Base-by-base conservation (phyloP, 1,284 basidiomycete genomes). In the Phylloporus sp. region DNA sequence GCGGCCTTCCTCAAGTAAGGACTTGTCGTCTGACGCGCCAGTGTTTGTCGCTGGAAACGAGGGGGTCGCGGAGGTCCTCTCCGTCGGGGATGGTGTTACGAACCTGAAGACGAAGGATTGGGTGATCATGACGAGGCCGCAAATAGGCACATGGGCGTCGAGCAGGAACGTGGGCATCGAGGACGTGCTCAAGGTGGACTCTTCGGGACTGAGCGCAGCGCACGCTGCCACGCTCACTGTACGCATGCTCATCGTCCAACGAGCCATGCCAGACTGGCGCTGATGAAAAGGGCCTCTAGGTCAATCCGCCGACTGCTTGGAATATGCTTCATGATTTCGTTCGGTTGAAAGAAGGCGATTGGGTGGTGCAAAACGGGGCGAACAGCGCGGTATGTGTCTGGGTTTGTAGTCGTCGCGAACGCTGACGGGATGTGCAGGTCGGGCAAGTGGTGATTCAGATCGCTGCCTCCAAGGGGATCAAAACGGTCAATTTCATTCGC, bases 361-460 rank as follows among this genome's bases (percentile, higher is more conserved):
- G 89, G 87, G 80, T 95, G 10, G 74, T 94, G 24, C 93, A 95
- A 72, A 95, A 95, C 68, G 93, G 91, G 22, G 92, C 92, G 2
- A 95, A 95, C 70, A 92, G 90, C 68, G 91, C 92, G 29, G 92
- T 92, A 64, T 28, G 75, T 29, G 18, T 59, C n/a, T 57, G 6
- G 11, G 29, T 22, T 18, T 20, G 32, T 11, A 6, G 26, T 32
- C 34, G 7, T 24, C 49, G 32, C 11, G 31, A 32, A 11, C 57
- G 39, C 56, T 66, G 60, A 70, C 26, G 52, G 15, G 50, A 29
- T 28, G 50, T 55, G 22, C 62, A 91, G 89, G 89, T 91, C 22
- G 91, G 92, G 17, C 90, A 93, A 80, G 86, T 87, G 1, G 90
- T 93, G 26, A 91, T 94, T 57, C 92, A 94, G 69, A 90, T 94